Base-by-base conservation (phyloP, 345 rosid species). In the Brassica juncea region DNA sequence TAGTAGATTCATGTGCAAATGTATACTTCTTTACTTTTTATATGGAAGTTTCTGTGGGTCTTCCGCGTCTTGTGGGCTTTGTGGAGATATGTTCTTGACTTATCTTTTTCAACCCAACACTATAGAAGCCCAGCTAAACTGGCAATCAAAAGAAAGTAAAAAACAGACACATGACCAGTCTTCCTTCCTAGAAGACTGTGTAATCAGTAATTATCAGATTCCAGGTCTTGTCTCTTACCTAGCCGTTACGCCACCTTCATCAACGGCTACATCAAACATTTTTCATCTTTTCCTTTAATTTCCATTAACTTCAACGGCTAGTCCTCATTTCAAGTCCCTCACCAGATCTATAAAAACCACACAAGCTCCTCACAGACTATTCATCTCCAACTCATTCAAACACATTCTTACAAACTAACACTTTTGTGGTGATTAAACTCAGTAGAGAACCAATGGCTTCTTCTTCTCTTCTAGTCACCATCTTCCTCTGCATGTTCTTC, bases 191-290 rank as follows among this genome's bases (percentile, higher is more conserved):
- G 75, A 37, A 30, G 21, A 74, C 25, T 16, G 78, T 60, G 70
- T 60, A 4, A 60, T 49, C 57, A 49, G 65, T 60, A 27, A 60
- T 60, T 5, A 49, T 8, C 57, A 77, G 70, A 11, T 54, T 47
- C 59, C 73, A 60, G 59, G 64, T 52, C 19, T 66, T 78, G 68
- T 79, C 74, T 52, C 66, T 14, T 35, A 27, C 66, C 67, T 35
- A 21, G 42, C 75, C 72, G 83, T 80, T 80, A 80, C 79, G 79
- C 15, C n/a, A 68, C 75, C 60, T 68, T 74, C 27, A 60, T 19
- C 57, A 80, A 80, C 83, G 79, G 79, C 70, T 80, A 74, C 25
- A 73, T 73, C 62, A 25, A n/a, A n/a, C 77, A 64, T 79, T 72
- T 49, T 1, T 3, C 42, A 19, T 11, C 3, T 68, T 57, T 34